These are phyloP conservation scores for Funneliformis geosporum DNA, from an alignment of 192 early-diverging fungal genomes.

Conservation along the genomic window DNA sequence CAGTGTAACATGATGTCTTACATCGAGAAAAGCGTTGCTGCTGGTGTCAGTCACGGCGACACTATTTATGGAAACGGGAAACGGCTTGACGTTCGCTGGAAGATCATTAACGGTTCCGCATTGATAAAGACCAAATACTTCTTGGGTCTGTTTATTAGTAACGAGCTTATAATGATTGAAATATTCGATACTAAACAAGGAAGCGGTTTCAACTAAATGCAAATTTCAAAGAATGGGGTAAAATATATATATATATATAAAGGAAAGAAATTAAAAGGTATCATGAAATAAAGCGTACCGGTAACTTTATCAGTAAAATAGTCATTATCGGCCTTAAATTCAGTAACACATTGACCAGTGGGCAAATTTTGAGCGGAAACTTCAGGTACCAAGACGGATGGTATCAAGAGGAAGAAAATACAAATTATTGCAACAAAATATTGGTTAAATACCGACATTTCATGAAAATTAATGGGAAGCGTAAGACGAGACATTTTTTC, in stretches of 20 bases:
- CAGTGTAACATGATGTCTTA: conserved; percentile 5
- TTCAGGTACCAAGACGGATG: neutral
- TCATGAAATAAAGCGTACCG: conserved; percentile 34
- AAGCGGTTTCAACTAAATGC: conserved; percentile 48
- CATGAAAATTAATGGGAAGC: neutral
- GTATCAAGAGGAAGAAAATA: neutral
- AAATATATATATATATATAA: neutral
- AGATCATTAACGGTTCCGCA: conserved; percentile 63
- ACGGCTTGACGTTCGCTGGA: conserved; percentile 47
- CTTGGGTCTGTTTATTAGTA: conserved; percentile 52
- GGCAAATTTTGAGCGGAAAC: neutral
- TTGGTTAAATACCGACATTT: neutral
- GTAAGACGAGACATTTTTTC: neutral
- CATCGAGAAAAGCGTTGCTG: conserved; percentile 50
- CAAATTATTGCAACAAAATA: conserved; percentile 3
- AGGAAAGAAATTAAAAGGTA: too few species aligned
- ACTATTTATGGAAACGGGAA: conserved; percentile 47
- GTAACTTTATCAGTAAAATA: conserved; percentile 51
- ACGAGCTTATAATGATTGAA: conserved; percentile 67
- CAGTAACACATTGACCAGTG: conserved; percentile 30
- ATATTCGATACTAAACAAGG: conserved; percentile 63
- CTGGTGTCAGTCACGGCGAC: conserved; percentile 47
- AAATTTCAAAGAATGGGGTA: neutral
- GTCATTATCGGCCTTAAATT: conserved; percentile 44
- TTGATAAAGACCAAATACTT: conserved; percentile 68